Conservation (phyloP, 805 yeast genomes). For the Metschnikowia arizonensis region DNA sequence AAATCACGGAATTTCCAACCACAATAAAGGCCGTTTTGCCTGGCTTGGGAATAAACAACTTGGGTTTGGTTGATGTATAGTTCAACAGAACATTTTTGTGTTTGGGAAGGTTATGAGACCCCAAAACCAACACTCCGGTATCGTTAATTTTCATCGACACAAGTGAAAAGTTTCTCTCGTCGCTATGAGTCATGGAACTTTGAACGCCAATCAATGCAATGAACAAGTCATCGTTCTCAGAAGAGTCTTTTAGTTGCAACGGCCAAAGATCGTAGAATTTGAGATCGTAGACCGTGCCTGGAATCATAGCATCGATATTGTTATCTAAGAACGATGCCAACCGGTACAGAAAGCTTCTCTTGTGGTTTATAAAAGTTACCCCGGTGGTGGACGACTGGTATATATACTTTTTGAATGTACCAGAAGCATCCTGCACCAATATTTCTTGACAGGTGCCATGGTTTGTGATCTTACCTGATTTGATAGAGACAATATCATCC, state of each 20-base stretch:
- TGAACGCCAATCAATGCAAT: slow-evolving; percentile 13
- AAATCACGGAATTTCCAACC: slow-evolving; percentile 55
- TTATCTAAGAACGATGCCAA: slow-evolving; percentile 29
- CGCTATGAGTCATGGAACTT: slow-evolving; percentile 11
- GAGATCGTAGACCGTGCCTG: slow-evolving; percentile 47
- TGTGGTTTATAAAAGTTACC: slow-evolving; percentile 24
- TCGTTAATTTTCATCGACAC: slow-evolving; percentile 50
- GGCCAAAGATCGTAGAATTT: slow-evolving; percentile 61
- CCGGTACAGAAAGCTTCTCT: slow-evolving; percentile 28
- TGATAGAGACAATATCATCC: slow-evolving; percentile 55
- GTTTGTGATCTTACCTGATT: slow-evolving; percentile 48
- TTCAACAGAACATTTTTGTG: slow-evolving; percentile 12
- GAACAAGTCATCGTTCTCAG: slow-evolving; percentile 8
- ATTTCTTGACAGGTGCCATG: slow-evolving; percentile 44
- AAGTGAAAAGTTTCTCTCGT: slow-evolving; percentile 38
- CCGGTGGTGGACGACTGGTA: slow-evolving; percentile 30
- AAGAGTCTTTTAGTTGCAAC: slow-evolving; percentile 25
- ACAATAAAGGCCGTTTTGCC: slow-evolving; percentile 58
- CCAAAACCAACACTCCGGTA: slow-evolving; percentile 51
- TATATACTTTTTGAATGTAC: slow-evolving; percentile 31
- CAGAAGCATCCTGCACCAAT: slow-evolving; percentile 44
- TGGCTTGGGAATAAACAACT: slow-evolving; percentile 54
- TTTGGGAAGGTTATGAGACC: slow-evolving; percentile 63
- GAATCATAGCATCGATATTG: slow-evolving; percentile 44
- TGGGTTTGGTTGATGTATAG: slow-evolving; percentile 33